A percentile compares a stretch with the other conserved stretches of the same genome.
These are phyloP conservation scores for Nitzschia sp. DNA, from an alignment of 108 stramenopile species.

Conservation along the genomic window DNA sequence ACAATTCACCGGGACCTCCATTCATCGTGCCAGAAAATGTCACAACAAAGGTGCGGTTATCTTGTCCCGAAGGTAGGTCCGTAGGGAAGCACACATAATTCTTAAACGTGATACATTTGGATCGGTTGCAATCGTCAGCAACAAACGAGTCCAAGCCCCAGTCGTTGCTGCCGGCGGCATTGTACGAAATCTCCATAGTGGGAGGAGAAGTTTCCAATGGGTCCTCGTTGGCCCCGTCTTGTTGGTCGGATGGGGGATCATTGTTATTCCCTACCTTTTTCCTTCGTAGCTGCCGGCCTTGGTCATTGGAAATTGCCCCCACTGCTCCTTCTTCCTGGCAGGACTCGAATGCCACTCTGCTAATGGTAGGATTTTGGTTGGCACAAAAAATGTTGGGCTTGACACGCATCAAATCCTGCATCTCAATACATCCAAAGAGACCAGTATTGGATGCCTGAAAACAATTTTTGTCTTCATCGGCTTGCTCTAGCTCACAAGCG, in stretches of 20 bases:
- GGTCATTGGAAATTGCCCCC: neutral
- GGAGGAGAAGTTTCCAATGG: neutral
- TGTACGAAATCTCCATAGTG: neutral
- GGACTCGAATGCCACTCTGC: neutral
- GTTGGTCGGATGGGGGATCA: too few relatives aligned
- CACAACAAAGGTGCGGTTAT: neutral
- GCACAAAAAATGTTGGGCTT: neutral
- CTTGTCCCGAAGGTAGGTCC: neutral
- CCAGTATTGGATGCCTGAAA: neutral
- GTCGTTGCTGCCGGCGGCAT: conserved; percentile 10
- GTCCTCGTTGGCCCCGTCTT: neutral
- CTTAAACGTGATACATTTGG: neutral
- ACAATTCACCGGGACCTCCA: neutral
- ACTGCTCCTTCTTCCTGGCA: neutral
- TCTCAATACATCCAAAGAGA: conserved; percentile 4
- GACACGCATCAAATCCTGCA: neutral
- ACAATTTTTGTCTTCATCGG: neutral
- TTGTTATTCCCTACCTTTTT: neutral
- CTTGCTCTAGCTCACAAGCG: neutral
- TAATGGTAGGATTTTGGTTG: neutral
- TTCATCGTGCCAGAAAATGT: neutral
- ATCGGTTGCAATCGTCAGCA: neutral
- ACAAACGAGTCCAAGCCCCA: conserved; percentile 8
- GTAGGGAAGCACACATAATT: conserved; percentile 6
- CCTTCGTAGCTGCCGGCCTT: neutral